A percentile compares a stretch with the other conserved stretches of the same genome.
Evolutionary conservation across 78 protist genomes (phyloP).

Genomic region (Dictyostelium purpureum): DNA sequence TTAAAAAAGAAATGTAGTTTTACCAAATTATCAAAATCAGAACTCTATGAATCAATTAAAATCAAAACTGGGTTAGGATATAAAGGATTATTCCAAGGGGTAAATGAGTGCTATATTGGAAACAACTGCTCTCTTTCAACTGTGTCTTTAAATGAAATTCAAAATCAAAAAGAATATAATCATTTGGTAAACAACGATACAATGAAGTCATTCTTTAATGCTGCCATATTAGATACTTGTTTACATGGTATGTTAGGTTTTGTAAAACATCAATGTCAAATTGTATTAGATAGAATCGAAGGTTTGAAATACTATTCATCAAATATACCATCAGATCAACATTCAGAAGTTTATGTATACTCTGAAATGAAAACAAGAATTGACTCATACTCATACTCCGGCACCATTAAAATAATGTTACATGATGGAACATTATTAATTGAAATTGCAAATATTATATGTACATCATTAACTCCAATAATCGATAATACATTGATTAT

Average conservation of each 20-base stretch:
- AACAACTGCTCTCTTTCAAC: background rate
- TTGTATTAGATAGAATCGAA: background rate
- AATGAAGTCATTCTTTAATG: constrained; percentile 37
- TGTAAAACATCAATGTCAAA: background rate
- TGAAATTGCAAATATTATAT: background rate
- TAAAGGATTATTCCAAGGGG: constrained; percentile 23
- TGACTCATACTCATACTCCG: background rate
- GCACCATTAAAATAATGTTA: background rate
- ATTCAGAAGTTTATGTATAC: background rate
- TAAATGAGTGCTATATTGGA: constrained; percentile 2
- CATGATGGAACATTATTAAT: background rate
- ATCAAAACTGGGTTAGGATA: constrained; percentile 28
- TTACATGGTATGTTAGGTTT: background rate
- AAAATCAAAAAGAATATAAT: too few species aligned
- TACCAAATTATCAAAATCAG: constrained; percentile 16
- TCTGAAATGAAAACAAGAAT: background rate
- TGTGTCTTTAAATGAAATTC: background rate
- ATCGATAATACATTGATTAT: background rate
- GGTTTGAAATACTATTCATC: background rate
- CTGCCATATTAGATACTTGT: constrained; percentile 26
- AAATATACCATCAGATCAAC: background rate
- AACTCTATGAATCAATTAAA: constrained; percentile 7
- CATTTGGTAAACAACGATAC: too few species aligned
- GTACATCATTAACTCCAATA: background rate
- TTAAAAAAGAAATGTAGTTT: constrained; percentile 4